These are phyloP conservation scores for Fraxinus sp. DNA, from an alignment of 305 asterid genomes.

Conservation along the genomic window DNA sequence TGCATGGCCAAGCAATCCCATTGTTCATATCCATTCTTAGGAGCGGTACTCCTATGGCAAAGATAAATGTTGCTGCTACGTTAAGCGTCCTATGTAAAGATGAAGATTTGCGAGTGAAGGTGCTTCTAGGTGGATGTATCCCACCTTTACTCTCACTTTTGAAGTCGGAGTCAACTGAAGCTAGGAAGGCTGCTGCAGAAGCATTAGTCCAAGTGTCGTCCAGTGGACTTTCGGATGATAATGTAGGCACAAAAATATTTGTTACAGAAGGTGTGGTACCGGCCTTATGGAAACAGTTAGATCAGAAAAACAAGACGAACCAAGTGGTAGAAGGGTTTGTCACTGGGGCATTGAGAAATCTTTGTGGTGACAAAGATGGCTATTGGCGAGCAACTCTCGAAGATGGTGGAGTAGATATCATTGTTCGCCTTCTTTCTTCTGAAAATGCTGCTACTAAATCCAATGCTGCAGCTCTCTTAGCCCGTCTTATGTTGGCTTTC, in stretches of 20 bases:
- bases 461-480: constrained; percentile 85
- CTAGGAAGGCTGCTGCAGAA: constrained; percentile 87
- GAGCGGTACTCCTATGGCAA: constrained; percentile 64
- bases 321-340: constrained; percentile 71
- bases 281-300: constrained; percentile 72
- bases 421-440: constrained; percentile 69
- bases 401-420: constrained; percentile 74
- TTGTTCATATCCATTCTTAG: constrained; percentile 77
- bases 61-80: constrained; percentile 67
- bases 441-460: constrained; percentile 61
- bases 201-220: constrained; percentile 68
- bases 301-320: constrained; percentile 51
- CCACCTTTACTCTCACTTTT: constrained; percentile 84
- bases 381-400: constrained; percentile 69
- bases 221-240: constrained; percentile 71
- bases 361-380: constrained; percentile 83
- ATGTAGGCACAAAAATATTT: constrained; percentile 76
- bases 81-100: constrained; percentile 70
- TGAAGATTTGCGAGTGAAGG: constrained; percentile 75
- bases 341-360: constrained; percentile 80
- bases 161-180: constrained; percentile 64
- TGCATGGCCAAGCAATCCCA: constrained; percentile 89
- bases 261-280: constrained; percentile 86
- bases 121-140: constrained; percentile 85
- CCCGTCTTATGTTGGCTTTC: constrained; percentile 58